Percentiles rank a stretch among this genome's conserved stretches.
These are phyloP conservation scores for Penicillium robsamsonii DNA, from an alignment of 495 filamentous ascomycete genomes.

Conservation along the genomic window DNA sequence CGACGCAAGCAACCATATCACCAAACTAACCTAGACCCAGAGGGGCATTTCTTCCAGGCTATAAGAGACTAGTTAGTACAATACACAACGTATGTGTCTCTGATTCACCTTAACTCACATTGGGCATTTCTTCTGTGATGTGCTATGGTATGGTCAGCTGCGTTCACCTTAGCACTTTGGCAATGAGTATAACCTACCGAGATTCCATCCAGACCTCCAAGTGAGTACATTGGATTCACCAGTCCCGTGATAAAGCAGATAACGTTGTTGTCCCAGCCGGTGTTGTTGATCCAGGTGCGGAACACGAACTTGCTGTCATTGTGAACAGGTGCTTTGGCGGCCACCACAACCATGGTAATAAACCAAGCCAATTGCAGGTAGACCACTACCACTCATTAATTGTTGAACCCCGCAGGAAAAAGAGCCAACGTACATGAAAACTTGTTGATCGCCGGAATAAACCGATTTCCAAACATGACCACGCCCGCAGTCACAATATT, in stretches of 20 bases:
- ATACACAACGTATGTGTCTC: neutral
- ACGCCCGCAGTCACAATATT: slow-evolving; percentile 31
- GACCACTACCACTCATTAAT: slow-evolving; percentile 38
- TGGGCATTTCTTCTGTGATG: slow-evolving; percentile 74
- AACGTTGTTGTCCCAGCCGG: slow-evolving; percentile 63
- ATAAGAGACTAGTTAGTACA: neutral
- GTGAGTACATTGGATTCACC: slow-evolving; percentile 73
- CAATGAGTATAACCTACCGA: slow-evolving; percentile 28
- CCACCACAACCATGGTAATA: slow-evolving; percentile 67
- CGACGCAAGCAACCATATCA: neutral
- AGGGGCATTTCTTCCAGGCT: slow-evolving; percentile 35
- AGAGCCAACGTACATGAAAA: slow-evolving; percentile 29
- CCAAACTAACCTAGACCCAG: slow-evolving; percentile 27
- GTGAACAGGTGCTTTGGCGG: slow-evolving; percentile 50
- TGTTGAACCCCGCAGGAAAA: neutral
- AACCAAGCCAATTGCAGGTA: slow-evolving; percentile 64
- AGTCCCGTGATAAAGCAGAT: slow-evolving; percentile 76
- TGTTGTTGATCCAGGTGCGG: slow-evolving; percentile 62
- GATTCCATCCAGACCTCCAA: slow-evolving; percentile 66
- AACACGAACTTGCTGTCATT: slow-evolving; percentile 63
- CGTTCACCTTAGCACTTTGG: neutral
- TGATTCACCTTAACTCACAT: slow-evolving; percentile 37
- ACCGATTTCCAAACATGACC: slow-evolving; percentile 40
- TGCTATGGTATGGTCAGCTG: slow-evolving; percentile 45
- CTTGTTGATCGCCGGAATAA: slow-evolving; percentile 37